A percentile compares a stretch with the other conserved stretches of the same genome.
Evolutionary conservation across 2,329 filamentous ascomycete genomes (phyloP).

Genomic region (Stagonosporopsis cucurbitacearum): DNA sequence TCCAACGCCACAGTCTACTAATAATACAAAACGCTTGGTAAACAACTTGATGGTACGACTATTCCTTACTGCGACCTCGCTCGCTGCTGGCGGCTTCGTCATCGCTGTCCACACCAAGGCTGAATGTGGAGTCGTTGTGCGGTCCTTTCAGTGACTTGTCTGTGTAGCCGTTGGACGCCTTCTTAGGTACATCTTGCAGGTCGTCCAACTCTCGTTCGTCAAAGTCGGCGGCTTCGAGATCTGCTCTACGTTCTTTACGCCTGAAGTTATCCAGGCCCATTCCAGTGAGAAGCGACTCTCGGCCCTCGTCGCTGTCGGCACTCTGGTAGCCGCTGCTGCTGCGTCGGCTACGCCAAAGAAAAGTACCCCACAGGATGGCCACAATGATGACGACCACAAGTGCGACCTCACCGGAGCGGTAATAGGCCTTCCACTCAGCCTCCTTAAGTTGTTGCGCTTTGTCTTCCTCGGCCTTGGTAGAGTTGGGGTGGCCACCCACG

Average conservation of each 20-base stretch:
- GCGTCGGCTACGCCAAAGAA: constrained; percentile 62
- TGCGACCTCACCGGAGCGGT: constrained; percentile 83
- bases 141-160: constrained; percentile 41
- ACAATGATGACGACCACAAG: constrained; percentile 80
- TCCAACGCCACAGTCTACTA: constrained; percentile 3
- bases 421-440: constrained; percentile 88
- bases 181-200: constrained; percentile 47
- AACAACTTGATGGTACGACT: constrained; percentile 14
- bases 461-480: constrained; percentile 69
- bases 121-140: constrained; percentile 53
- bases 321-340: constrained; percentile 53
- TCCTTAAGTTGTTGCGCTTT: constrained; percentile 78
- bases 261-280: constrained; percentile 58
- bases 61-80: constrained; percentile 40
- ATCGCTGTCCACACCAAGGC: constrained; percentile 56
- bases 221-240: constrained; percentile 68
- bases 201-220: constrained; percentile 68
- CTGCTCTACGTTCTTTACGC: constrained; percentile 50
- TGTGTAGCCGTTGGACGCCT: constrained; percentile 33
- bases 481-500: constrained; percentile 75
- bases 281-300: constrained; percentile 52
- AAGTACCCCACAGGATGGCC: constrained; percentile 76
- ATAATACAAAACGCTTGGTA: constrained; percentile 3
- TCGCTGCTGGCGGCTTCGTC: constrained; percentile 45
- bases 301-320: constrained; percentile 51